Evolutionary conservation across 2,329 filamentous ascomycete genomes (phyloP), one percentile per base, ranked within the genome.

Genomic region (Sclerotinia trifoliorum): DNA sequence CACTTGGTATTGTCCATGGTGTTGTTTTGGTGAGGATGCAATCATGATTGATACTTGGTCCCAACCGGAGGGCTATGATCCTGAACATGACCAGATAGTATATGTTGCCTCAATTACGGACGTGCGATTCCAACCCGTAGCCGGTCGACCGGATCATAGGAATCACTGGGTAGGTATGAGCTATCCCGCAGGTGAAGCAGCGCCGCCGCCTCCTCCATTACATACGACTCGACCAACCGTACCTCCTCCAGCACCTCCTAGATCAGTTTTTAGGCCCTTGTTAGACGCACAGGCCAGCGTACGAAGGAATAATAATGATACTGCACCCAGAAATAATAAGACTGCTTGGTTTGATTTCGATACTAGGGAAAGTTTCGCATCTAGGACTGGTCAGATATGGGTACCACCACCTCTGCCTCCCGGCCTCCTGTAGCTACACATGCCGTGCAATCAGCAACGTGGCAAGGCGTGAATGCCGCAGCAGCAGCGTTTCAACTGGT

Each of bases 101-200:
- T 63, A 21, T 51, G 32, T 63, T 24, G 32, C 46, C 3, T 13
- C 32, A 42, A 10, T 63, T 13, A 13, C 2, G 21, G 54, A 57
- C 15, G 0, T 5, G 11, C 54, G 32, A 57, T 8, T 15, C 17
- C 13, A 4, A 29, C 4, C 5, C 3, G 11, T 3, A 24, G 5
- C 1, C 1, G 54, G 32, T 26, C 35, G 46, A 29, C 21, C 1
- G 0, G 46, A 52, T 26, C 5, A 21, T 19, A 63, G 15, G 51
- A 10, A 39, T 19, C 60, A 51, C 35, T 63, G 60, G 60, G 32
- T 13, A 17, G 46, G 46, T 51, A 63, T 63, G 60, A 26, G 5
- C 8, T 51, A 63, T 63, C 13, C 4, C 3, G 6, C 7, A 13
- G 60, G 8, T 3, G 1, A 13, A 26, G 8, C 4, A 17, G 1